Evolutionary conservation across 345 rosid species (phyloP).

Genomic region (Pugionium dolabratum): DNA sequence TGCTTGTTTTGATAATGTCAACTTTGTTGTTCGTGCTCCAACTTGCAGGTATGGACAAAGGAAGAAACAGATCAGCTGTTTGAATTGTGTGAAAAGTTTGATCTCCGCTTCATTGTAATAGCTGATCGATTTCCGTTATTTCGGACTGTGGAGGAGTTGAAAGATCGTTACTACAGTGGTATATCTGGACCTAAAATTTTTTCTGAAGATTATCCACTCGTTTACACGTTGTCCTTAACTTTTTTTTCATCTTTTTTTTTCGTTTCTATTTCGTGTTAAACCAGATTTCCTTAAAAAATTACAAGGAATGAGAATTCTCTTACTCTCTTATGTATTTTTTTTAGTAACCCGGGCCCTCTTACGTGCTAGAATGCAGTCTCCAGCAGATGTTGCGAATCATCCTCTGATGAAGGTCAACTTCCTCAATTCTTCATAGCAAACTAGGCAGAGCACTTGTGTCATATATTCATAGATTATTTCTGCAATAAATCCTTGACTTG

Average conservation of each 20-base stretch:
- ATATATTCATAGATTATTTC: conserved; percentile 3
- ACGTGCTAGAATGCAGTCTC: conserved; percentile 82
- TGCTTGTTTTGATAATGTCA: conserved; percentile 6
- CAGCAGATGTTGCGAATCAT: conserved; percentile 70
- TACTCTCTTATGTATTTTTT: conserved; percentile 34
- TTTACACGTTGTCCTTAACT: conserved; percentile 11
- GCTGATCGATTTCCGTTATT: conserved; percentile 81
- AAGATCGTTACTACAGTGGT: conserved; percentile 95
- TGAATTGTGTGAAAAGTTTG: conserved; percentile 76
- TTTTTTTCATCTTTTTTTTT: conserved; percentile 20
- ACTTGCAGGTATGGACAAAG: conserved; percentile 74
- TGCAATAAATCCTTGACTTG: conserved; percentile 3
- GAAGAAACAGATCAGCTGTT: conserved; percentile 92
- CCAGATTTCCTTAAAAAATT: not conserved
- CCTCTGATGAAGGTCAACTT: conserved; percentile 76
- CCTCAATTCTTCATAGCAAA: conserved; percentile 5
- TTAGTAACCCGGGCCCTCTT: conserved; percentile 73
- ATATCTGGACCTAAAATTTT: conserved; percentile 22
- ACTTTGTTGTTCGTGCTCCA: conserved; percentile 26
- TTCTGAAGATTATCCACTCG: not conserved
- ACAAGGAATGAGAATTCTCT: conserved; percentile 26
- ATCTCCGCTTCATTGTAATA: conserved; percentile 79
- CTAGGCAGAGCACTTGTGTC: not conserved
- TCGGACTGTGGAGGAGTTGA: conserved; percentile 78
- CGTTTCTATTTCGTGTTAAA: conserved; percentile 5